phyloP scores from a whole-genome alignment of 2,329 filamentous ascomycete genomes.

The Ascochyta rabiei region DNA sequence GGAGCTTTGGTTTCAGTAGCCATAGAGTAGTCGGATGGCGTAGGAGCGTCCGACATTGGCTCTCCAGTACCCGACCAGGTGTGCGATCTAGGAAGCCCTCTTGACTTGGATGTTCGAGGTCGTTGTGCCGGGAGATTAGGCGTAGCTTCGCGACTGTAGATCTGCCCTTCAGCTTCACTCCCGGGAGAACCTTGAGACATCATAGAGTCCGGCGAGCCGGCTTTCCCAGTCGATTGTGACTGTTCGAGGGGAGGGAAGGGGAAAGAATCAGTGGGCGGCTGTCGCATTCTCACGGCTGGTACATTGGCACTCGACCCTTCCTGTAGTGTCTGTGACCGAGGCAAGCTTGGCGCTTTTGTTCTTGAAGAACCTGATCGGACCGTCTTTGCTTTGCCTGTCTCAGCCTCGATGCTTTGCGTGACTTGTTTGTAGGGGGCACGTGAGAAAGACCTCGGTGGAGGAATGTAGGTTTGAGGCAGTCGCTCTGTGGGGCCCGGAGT shows the following conservation, averaged over 20 bases:
- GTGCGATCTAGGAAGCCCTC: conserved; percentile 43
- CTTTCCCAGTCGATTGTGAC: conserved; percentile 16
- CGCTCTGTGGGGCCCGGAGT: conserved; percentile 36
- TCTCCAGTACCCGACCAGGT: conserved; percentile 47
- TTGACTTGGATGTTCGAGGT: conserved; percentile 30
- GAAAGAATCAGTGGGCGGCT: conserved; percentile 9
- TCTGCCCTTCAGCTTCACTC: conserved; percentile 24
- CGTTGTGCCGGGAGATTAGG: conserved; percentile 26
- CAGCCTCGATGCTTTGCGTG: conserved; percentile 30
- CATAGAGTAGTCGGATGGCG: conserved; percentile 27
- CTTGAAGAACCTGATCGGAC: background rate
- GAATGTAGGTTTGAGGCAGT: conserved; percentile 36
- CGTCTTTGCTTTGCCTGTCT: conserved; percentile 12
- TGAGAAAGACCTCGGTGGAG: conserved; percentile 25
- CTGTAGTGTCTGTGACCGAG: conserved; percentile 1
- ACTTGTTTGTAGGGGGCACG: conserved; percentile 23
- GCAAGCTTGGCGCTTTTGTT: background rate
- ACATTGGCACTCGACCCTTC: background rate
- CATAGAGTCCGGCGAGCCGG: conserved; percentile 27
- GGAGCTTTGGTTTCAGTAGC: conserved; percentile 18
- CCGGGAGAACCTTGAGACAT: conserved; percentile 25
- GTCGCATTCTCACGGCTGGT: background rate
- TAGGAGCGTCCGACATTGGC: conserved; percentile 41
- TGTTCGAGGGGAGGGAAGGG: conserved; percentile 6
- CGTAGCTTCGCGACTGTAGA: conserved; percentile 34